phyloP scores from a whole-genome alignment of 768 basidiomycete species.

The Trametopsis cervina region DNA sequence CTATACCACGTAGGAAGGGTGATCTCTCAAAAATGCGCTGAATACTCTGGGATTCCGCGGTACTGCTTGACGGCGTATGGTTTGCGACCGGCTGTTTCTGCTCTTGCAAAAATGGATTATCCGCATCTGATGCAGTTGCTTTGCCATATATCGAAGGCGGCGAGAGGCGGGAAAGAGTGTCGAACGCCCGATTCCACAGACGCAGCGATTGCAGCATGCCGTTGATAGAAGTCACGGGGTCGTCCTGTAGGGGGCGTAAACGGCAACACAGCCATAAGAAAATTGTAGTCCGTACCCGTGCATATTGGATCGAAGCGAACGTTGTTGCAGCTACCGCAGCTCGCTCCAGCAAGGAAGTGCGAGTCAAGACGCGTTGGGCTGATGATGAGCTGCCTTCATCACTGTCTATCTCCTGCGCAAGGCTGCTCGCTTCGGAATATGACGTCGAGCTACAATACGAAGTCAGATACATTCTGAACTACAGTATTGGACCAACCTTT shows the following conservation, averaged over 20 bases:
- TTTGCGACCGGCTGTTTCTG: not conserved
- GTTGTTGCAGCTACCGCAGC: slow-evolving; percentile 68
- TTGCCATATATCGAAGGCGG: slow-evolving; percentile 26
- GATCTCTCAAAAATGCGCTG: slow-evolving; percentile 19
- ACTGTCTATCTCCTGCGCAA: slow-evolving; percentile 34
- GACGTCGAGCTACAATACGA: slow-evolving; percentile 32
- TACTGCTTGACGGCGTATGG: not conserved
- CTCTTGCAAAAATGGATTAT: slow-evolving; percentile 53
- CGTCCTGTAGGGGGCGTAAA: slow-evolving; percentile 38
- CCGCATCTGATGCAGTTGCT: slow-evolving; percentile 26
- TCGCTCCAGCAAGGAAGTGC: slow-evolving; percentile 55
- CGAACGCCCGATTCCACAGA: slow-evolving; percentile 75
- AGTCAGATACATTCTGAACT: not conserved
- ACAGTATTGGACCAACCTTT: slow-evolving; percentile 39
- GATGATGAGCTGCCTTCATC: slow-evolving; percentile 45
- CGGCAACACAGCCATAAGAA: too few relatives aligned
- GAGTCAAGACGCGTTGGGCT: slow-evolving; percentile 48
- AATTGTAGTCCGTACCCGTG: slow-evolving; percentile 50
- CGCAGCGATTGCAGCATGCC: slow-evolving; percentile 65
- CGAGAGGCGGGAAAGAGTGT: slow-evolving; percentile 55
- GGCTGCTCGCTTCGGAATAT: slow-evolving; percentile 53
- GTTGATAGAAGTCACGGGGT: slow-evolving; percentile 48
- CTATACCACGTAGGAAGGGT: slow-evolving; percentile 44
- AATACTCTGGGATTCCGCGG: slow-evolving; percentile 13
- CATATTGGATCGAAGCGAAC: slow-evolving; percentile 61